Conservation (phyloP, 257 asterid species). For the Nemophila menziesii region DNA sequence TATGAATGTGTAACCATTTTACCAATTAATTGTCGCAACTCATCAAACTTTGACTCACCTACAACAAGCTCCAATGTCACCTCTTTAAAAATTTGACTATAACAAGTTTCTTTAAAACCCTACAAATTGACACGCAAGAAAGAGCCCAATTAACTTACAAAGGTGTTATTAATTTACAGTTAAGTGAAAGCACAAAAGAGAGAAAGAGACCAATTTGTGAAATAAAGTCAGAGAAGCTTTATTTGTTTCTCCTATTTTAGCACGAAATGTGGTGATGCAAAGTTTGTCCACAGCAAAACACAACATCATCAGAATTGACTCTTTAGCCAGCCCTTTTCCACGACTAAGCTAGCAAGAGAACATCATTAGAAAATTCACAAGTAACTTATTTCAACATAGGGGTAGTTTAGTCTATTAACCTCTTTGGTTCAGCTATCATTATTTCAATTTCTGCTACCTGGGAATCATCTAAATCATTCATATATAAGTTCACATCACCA, state of each 20-base stretch:
- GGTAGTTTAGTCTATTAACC: slow-evolving; percentile 22
- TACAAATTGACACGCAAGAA: slow-evolving; percentile 13
- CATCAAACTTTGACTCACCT: slow-evolving; percentile 37
- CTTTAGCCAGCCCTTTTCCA: slow-evolving; percentile 85
- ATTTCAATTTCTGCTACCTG: slow-evolving; percentile 76
- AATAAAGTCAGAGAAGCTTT: slow-evolving; percentile 64
- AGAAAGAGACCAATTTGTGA: slow-evolving; percentile 51
- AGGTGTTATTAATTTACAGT: background rate
- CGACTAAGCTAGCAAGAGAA: slow-evolving; percentile 40
- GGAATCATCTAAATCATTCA: slow-evolving; percentile 79
- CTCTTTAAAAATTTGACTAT: slow-evolving; percentile 77
- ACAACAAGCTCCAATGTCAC: slow-evolving; percentile 64
- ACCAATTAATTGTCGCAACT: slow-evolving; percentile 35
- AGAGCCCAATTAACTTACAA: background rate
- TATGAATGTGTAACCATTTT: slow-evolving; percentile 33
- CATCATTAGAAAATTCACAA: slow-evolving; percentile 1
- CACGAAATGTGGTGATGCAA: slow-evolving; percentile 43
- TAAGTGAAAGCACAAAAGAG: background rate
- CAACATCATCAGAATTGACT: slow-evolving; percentile 79
- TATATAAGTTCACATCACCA: slow-evolving; percentile 83
- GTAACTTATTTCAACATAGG: background rate
- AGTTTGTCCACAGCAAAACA: slow-evolving; percentile 51
- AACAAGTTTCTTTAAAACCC: slow-evolving; percentile 61
- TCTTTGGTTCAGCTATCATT: slow-evolving; percentile 76
- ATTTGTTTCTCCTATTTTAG: slow-evolving; percentile 71